Evolutionary conservation across 805 yeast genomes (phyloP), one percentile per base, ranked within the genome.

Genomic region (Wickerhamiella occidentalis): DNA sequence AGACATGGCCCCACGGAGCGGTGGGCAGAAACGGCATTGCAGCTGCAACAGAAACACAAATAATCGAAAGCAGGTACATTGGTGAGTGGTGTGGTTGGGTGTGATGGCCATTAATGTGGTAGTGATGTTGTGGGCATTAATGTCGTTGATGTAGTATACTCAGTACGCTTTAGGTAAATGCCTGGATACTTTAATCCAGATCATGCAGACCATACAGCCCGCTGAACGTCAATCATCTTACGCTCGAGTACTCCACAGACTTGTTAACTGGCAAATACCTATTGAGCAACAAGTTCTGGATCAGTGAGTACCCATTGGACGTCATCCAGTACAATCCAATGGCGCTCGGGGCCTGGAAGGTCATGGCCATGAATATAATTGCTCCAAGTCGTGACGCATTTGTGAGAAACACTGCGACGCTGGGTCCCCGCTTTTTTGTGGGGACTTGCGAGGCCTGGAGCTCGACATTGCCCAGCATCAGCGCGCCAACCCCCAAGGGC

Each of bases 261-360:
- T 67, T 72, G 44, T 69, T 64, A 19, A 80, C 67, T 1, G 95
- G 95, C 60, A 82, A 66, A 30, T 71, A 64, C 56, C 69, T 67
- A 59, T 88, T 92, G 59, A 90, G 66, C 15, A 82, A 52, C 12
- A 82, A 62, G 61, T 88, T 90, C 58, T 90, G 96, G 0, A 76
- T 53, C 52, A 85, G 66, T 2, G 96, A 87, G 61, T 72, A 88
- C 3, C 73, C 56, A 61, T 86, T 88, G 0, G 96, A 86, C 42
- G 90, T 78, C 26, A 85, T 73, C 98, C 97, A 90, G 65, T 88
- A 90, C n/a, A 86, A 61, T 0, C 82, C 77, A 30, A 88, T 67
- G 0, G 94, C 85, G 25, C 80, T 69, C 0, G 97, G 95, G 0
- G 95, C 94, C 58, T 87, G 92, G 37, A 87, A 76, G 0, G 95